Percentiles rank a stretch among this genome's conserved stretches.
phyloP scores from a whole-genome alignment of 345 rosid species.

The Hirschfeldia incana region DNA sequence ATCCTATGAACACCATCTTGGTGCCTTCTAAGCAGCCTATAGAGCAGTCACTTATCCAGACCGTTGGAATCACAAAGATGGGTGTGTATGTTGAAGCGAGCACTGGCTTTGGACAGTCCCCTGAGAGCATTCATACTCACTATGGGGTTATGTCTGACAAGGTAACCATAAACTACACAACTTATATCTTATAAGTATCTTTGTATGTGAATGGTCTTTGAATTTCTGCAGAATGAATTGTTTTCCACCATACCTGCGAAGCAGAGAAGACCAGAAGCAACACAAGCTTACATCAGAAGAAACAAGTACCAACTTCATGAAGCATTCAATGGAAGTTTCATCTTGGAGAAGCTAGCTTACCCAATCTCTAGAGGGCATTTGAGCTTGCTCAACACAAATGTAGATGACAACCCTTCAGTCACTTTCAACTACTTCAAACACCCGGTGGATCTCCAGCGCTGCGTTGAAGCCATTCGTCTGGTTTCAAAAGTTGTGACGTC shows the following conservation, averaged over 20 bases:
- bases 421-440: conserved; percentile 92
- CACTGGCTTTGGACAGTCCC: conserved; percentile 80
- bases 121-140: conserved; percentile 71
- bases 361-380: conserved; percentile 78
- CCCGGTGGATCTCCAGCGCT: conserved; percentile 67
- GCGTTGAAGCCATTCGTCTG: conserved; percentile 70
- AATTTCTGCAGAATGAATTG: conserved; percentile 34
- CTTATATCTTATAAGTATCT: neutral
- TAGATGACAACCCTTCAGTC: conserved; percentile 78
- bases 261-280: conserved; percentile 54
- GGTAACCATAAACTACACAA: conserved; percentile 45
- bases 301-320: conserved; percentile 67
- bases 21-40: conserved; percentile 60
- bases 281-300: conserved; percentile 46
- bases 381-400: conserved; percentile 62
- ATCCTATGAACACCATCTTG: conserved; percentile 92
- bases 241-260: conserved; percentile 71
- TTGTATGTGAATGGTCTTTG: conserved; percentile 12
- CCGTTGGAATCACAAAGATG: conserved; percentile 88
- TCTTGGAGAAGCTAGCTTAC: conserved; percentile 73
- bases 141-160: conserved; percentile 83
- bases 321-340: conserved; percentile 91
- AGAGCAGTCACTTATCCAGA: conserved; percentile 77
- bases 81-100: conserved; percentile 96
- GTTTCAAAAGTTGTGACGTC: conserved; percentile 65